Evolutionary conservation across 331 rosid species (phyloP).

Genomic region (Pyracantha coccinea): DNA sequence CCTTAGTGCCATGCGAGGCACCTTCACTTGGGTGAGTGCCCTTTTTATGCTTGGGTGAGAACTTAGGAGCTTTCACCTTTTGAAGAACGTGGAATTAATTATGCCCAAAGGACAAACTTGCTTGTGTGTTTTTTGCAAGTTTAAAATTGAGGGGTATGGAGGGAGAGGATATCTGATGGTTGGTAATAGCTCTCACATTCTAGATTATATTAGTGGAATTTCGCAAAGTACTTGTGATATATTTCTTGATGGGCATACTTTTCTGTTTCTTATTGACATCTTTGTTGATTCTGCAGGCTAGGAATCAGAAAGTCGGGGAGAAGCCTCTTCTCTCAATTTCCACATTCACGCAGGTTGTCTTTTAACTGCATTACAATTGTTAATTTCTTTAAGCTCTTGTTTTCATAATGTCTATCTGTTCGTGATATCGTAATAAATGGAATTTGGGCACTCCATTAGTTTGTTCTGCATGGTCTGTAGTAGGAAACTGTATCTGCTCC

Average conservation of each 20-base stretch:
- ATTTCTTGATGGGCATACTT: background rate
- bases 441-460: background rate
- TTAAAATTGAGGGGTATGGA: background rate
- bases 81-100: background rate
- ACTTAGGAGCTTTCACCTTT: background rate
- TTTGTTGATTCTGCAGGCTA: constrained; percentile 66
- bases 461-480: background rate
- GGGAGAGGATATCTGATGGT: background rate
- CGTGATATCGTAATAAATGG: background rate
- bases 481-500: background rate
- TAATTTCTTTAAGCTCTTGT: background rate
- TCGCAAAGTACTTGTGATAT: background rate
- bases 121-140: background rate
- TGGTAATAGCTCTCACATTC: background rate
- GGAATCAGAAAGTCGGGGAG: constrained; percentile 95
- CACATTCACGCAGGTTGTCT: constrained; percentile 67
- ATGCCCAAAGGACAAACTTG: background rate
- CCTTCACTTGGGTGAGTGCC: background rate
- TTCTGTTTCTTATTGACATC: constrained; percentile 8
- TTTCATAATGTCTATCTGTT: background rate
- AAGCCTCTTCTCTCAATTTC: constrained; percentile 93
- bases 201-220: background rate
- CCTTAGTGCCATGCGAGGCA: background rate
- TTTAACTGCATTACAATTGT: background rate
- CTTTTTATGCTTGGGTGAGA: background rate